Conservation (phyloP, 2,329 filamentous ascomycete genomes). For the Mycocentrospora acerina region DNA sequence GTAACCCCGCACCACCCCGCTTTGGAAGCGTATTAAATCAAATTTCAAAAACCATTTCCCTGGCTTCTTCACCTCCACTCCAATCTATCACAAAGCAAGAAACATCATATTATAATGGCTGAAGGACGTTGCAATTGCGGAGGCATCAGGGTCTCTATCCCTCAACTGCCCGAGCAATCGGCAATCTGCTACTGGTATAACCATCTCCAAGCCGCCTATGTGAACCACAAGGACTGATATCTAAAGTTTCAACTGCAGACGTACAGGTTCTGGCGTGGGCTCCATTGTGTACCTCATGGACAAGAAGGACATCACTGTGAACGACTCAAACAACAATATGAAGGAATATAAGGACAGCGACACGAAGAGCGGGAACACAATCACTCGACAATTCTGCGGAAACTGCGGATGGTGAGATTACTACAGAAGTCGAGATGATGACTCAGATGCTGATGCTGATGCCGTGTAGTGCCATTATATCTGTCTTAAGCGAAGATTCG, state of each 20-base stretch:
- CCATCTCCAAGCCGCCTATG: not conserved
- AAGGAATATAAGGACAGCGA: conserved; percentile 30
- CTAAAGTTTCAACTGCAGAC: conserved; percentile 32
- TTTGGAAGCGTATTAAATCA: too few species aligned
- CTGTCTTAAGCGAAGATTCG: conserved; percentile 13
- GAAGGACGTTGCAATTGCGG: conserved; percentile 37
- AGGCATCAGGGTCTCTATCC: conserved; percentile 27
- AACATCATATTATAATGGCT: conserved; percentile 11
- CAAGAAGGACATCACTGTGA: conserved; percentile 18
- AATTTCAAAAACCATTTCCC: too few species aligned
- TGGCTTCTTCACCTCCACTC: not conserved
- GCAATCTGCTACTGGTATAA: conserved; percentile 34
- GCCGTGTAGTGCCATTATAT: conserved; percentile 26
- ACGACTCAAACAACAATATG: conserved; percentile 20
- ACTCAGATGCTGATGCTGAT: conserved; percentile 1
- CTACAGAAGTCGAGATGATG: not conserved
- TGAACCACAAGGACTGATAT: too few species aligned
- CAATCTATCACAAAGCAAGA: not conserved
- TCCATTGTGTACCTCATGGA: conserved; percentile 27
- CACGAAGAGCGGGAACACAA: conserved; percentile 29
- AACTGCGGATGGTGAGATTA: conserved; percentile 30
- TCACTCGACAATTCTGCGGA: conserved; percentile 31
- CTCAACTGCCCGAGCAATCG: conserved; percentile 21
- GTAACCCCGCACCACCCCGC: too few species aligned
- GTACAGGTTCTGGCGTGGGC: conserved; percentile 23